A percentile compares a stretch with the other conserved stretches of the same genome.
These are phyloP conservation scores for Lasiodiplodia sp. DNA, from an alignment of 2,329 filamentous ascomycete genomes.

Conservation along the genomic window DNA sequence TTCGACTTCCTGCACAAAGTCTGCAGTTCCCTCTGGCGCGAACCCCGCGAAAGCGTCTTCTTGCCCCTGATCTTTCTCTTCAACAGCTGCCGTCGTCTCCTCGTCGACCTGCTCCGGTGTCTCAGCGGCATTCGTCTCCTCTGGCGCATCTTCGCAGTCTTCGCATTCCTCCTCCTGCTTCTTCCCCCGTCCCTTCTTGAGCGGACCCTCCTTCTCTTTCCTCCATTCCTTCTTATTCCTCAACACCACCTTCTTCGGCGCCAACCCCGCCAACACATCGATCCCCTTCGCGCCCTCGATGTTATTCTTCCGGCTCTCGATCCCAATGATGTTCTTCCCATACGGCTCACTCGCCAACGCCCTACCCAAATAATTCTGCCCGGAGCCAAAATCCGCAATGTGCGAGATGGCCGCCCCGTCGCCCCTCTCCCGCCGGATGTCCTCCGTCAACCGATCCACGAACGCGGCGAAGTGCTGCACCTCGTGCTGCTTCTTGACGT, in stretches of 20 bases:
- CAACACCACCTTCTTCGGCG: slow-evolving; percentile 74
- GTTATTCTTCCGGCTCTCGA: slow-evolving; percentile 86
- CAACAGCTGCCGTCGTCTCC: background rate
- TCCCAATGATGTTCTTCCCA: slow-evolving; percentile 84
- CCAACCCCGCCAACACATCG: slow-evolving; percentile 81
- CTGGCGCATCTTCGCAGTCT: slow-evolving; percentile 14
- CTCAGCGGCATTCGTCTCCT: background rate
- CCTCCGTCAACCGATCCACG: slow-evolving; percentile 70
- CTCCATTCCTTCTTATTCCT: slow-evolving; percentile 84
- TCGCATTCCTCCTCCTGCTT: slow-evolving; percentile 32
- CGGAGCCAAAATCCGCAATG: slow-evolving; percentile 94
- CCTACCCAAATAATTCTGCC: slow-evolving; percentile 93
- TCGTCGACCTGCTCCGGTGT: background rate
- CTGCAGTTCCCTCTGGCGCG: slow-evolving; percentile 7
- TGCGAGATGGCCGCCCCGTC: slow-evolving; percentile 70
- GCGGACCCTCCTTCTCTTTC: slow-evolving; percentile 43
- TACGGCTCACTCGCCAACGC: slow-evolving; percentile 86
- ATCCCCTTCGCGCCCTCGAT: slow-evolving; percentile 84
- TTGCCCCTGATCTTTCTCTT: background rate
- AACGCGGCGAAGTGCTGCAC: slow-evolving; percentile 90
- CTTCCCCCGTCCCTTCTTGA: slow-evolving; percentile 44
- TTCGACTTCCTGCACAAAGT: background rate
- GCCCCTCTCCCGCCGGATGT: slow-evolving; percentile 48
- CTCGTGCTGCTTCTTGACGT: slow-evolving; percentile 93
- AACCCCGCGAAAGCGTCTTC: slow-evolving; percentile 5